These are phyloP conservation scores for Sarocladium kiliense DNA, from an alignment of 2,329 filamentous ascomycete species.

Conservation along the genomic window DNA sequence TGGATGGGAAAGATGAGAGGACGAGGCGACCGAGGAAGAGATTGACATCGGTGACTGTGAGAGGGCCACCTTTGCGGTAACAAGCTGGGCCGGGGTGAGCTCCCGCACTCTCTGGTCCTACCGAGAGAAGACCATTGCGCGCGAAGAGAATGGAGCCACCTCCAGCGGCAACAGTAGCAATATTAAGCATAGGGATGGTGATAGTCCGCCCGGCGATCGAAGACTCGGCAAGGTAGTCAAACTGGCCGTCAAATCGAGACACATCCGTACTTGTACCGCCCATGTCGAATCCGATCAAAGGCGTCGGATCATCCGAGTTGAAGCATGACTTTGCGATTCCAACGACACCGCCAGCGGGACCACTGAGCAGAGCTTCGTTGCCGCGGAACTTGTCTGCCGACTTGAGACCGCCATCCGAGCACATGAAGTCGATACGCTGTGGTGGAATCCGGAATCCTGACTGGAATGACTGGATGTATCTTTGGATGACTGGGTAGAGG, in stretches of 20 bases:
- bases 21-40: conserved; percentile 55
- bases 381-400: conserved; percentile 57
- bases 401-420: conserved; percentile 40
- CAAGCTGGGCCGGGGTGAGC: conserved; percentile 67
- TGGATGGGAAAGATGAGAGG: conserved; percentile 62
- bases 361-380: conserved; percentile 60
- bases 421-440: conserved; percentile 64
- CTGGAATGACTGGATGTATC: conserved; percentile 62
- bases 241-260: conserved; percentile 61
- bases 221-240: conserved; percentile 68
- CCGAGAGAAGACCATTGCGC: conserved; percentile 63
- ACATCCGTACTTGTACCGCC: conserved; percentile 70
- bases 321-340: conserved; percentile 66
- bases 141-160: conserved; percentile 54
- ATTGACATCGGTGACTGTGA: conserved; percentile 69
- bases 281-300: conserved; percentile 43
- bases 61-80: conserved; percentile 64
- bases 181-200: conserved; percentile 66
- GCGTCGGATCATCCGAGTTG: conserved; percentile 57
- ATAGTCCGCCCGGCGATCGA: conserved; percentile 67
- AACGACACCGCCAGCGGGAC: conserved; percentile 66
- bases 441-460: conserved; percentile 57
- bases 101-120: conserved; percentile 66
- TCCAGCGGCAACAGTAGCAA: conserved; percentile 59
- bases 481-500: conserved; percentile 63